Conservation (phyloP, 108 stramenopile genomes). For the Cyclotella choctawhatcheeana region DNA sequence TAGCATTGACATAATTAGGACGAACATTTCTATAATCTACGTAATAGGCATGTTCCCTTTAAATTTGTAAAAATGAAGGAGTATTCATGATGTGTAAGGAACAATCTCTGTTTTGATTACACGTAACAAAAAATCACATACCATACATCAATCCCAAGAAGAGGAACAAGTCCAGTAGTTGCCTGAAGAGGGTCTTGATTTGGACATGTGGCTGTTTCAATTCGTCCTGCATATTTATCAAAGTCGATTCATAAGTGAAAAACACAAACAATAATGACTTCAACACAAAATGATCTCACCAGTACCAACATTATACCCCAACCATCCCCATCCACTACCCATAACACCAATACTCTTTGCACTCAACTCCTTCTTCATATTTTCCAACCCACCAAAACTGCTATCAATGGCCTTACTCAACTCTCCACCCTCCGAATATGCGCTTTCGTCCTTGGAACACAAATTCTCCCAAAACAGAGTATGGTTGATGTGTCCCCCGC, state of each 20-base stretch:
- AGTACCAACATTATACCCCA: conserved; percentile 88
- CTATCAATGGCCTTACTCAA: conserved; percentile 76
- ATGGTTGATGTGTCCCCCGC: conserved; percentile 99
- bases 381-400: conserved; percentile 87
- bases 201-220: conserved; percentile 88
- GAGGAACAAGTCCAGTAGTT: conserved; percentile 96
- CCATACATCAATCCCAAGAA: conserved; percentile 99
- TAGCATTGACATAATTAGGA: conserved; percentile 94
- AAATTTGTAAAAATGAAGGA: too few relatives aligned
- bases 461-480: conserved; percentile 98
- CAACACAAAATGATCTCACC: conserved; percentile 42
- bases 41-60: conserved; percentile 92
- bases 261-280: too few relatives aligned
- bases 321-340: conserved; percentile 99
- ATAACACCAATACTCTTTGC: conserved; percentile 92
- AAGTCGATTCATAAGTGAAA: not conserved
- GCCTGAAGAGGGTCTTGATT: conserved; percentile 98
- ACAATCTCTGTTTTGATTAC: too few relatives aligned
- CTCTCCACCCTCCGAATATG: conserved; percentile 49
- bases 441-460: conserved; percentile 54
- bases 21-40: conserved; percentile 97
- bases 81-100: too few relatives aligned
- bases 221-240: conserved; percentile 35
- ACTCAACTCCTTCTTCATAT: conserved; percentile 76
- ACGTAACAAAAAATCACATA: too few relatives aligned